These are phyloP conservation scores for Aspergillus pseudotamarii DNA, from an alignment of 2,329 filamentous ascomycete species.

Conservation along the genomic window DNA sequence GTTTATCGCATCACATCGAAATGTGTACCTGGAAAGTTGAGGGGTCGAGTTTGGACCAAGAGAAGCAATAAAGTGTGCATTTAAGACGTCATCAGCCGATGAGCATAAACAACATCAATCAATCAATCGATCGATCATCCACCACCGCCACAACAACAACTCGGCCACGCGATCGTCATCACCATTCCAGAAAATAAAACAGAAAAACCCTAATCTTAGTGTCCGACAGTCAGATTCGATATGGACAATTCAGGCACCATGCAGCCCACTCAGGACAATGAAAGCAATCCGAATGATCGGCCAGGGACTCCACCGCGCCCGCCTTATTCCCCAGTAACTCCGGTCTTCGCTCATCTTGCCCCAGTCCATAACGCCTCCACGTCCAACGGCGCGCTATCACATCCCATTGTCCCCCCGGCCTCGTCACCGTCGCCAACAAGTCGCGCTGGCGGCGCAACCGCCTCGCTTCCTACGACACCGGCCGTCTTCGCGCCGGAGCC, in stretches of 20 bases:
- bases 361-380: constrained; percentile 23
- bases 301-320: constrained; percentile 46
- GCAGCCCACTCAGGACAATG: constrained; percentile 26
- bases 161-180: background rate
- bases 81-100: background rate
- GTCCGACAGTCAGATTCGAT: background rate
- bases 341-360: constrained; percentile 43
- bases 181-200: background rate
- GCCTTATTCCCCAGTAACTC: constrained; percentile 52
- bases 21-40: too few relatives aligned
- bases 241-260: constrained; percentile 19
- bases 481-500: constrained; percentile 40
- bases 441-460: constrained; percentile 13
- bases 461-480: constrained; percentile 36
- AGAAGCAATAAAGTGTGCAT: too few relatives aligned
- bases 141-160: background rate
- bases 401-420: constrained; percentile 36
- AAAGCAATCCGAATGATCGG: constrained; percentile 21
- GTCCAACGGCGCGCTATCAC: constrained; percentile 26
- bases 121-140: background rate
- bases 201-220: background rate
- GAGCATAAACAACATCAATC: background rate
- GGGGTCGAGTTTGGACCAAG: too few relatives aligned
- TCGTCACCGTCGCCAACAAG: constrained; percentile 33
- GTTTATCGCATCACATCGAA: too few relatives aligned